Base-by-base conservation (phyloP, 1,139 yeast species). In the Tardiomyces digboiensis region DNA sequence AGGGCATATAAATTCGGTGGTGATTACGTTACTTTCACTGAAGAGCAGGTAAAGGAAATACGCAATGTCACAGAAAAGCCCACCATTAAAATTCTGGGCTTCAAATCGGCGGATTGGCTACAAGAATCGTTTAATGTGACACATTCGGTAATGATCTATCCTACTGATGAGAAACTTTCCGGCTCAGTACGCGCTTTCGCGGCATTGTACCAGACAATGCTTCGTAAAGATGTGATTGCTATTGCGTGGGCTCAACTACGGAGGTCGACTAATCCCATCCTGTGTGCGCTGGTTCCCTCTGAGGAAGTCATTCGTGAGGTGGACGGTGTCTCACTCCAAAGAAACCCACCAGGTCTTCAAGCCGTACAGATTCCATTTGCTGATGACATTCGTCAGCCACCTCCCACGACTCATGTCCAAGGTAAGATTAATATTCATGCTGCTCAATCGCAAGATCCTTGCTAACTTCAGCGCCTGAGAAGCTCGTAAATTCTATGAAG, bases 211-310 rank as follows among this genome's bases (percentile, higher is more conserved):
- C 78, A 76, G 43, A 72, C 82, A 1, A 66, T 93, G 62, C 57
- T 67, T 2, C 69, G 69, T 42, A 67, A 74, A 42, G 56, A 52
- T 3, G 76, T 75, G 55, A 79, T 74, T 53, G 93, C 85, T 0
- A 63, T 91, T 8, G 74, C 83, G 1, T 85, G 88, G 79, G 89
- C 95, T 1, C 75, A 80, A 53, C 56, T 72, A 6, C 73, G 81
- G 47, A 65, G 61, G 41, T 71, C 70, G 49, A 64, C 87, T 0
- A 61, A 72, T 42, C 93, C 96, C 0, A 54, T 68, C 2, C 52
- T 85, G 41, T 82, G 72, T 54, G 76, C 82, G 0, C 55, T 87
- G 47, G 68, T 78, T 42, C 86, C 95, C 0, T 72, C 84, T 0
- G 46, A 44, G 2, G 54, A 48, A 16, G 47, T 41, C n/a, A 19